phyloP scores from a whole-genome alignment of 768 basidiomycete species.

The Kwoniella shandongensis region DNA sequence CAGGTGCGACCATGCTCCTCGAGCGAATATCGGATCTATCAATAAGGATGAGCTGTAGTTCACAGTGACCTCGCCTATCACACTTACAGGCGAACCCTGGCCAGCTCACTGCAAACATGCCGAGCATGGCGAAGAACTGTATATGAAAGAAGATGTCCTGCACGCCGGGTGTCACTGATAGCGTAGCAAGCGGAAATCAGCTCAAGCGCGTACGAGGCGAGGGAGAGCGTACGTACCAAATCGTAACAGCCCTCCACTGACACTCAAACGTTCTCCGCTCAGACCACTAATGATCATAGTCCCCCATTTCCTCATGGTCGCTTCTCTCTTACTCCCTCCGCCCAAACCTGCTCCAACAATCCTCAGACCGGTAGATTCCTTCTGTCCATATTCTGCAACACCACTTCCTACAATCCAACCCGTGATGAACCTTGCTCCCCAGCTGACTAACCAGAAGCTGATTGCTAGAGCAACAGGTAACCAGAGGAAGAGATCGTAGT shows the following conservation, averaged over 20 bases:
- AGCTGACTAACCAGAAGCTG: constrained; percentile 67
- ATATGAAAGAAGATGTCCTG: constrained; percentile 90
- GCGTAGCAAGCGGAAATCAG: constrained; percentile 7
- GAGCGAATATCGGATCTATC: constrained; percentile 82
- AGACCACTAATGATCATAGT: constrained; percentile 89
- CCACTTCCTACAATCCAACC: constrained; percentile 69
- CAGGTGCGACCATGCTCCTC: constrained; percentile 81
- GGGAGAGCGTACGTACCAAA: constrained; percentile 67
- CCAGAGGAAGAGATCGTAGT: constrained; percentile 59
- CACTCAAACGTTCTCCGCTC: constrained; percentile 83
- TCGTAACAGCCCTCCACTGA: constrained; percentile 79
- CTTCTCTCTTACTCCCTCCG: constrained; percentile 31
- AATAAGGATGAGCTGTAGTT: neutral
- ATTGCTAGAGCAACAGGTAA: constrained; percentile 67
- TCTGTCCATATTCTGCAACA: constrained; percentile 62
- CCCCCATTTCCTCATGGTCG: constrained; percentile 68
- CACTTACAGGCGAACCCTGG: constrained; percentile 82
- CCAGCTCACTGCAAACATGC: constrained; percentile 95
- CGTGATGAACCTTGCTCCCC: constrained; percentile 70
- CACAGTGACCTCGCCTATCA: neutral
- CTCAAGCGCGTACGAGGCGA: constrained; percentile 1
- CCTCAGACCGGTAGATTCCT: constrained; percentile 47
- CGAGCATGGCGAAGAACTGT: constrained; percentile 70
- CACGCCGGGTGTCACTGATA: constrained; percentile 83
- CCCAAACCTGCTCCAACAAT: constrained; percentile 19